Percentiles rank a stretch among this genome's conserved stretches.
phyloP scores from a whole-genome alignment of 768 basidiomycete genomes.

The Phlegmacium glaucopus region DNA sequence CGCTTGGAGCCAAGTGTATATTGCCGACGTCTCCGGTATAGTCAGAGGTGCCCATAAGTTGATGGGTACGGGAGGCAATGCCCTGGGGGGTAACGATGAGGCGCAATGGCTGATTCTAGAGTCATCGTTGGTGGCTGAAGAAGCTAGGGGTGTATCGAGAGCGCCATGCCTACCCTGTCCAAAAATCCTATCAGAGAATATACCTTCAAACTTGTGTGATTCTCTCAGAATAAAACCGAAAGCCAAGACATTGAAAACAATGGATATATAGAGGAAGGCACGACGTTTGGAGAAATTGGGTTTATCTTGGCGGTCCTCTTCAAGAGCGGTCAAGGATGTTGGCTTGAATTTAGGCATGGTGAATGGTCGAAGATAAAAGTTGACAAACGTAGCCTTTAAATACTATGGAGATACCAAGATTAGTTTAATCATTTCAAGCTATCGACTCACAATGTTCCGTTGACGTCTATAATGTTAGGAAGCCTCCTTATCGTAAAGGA shows the following conservation, averaged over 20 bases:
- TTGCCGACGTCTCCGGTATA: constrained; percentile 36
- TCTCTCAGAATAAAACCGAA: constrained; percentile 6
- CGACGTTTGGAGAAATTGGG: not conserved
- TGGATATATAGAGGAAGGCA: constrained; percentile 8
- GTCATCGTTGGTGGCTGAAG: not conserved
- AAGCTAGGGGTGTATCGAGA: not conserved
- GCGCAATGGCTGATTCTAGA: constrained; percentile 32
- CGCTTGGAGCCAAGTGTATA: constrained; percentile 44
- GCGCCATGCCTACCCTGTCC: not conserved
- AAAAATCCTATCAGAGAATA: constrained; percentile 8
- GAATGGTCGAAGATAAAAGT: no score
- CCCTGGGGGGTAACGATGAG: constrained; percentile 26
- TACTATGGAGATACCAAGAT: no score
- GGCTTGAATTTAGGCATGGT: no score
- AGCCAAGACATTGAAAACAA: constrained; percentile 12
- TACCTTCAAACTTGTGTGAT: constrained; percentile 3
- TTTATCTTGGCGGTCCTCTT: no score
- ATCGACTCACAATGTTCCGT: no score
- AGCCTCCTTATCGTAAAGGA: no score
- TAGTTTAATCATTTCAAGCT: no score
- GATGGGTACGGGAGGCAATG: constrained; percentile 35
- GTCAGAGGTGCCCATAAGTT: constrained; percentile 55
- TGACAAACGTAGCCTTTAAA: no score
- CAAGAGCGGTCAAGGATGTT: no score
- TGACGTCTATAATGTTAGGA: no score